Conservation (phyloP, 2,329 filamentous ascomycete genomes). For the Penicillium crustosum region DNA sequence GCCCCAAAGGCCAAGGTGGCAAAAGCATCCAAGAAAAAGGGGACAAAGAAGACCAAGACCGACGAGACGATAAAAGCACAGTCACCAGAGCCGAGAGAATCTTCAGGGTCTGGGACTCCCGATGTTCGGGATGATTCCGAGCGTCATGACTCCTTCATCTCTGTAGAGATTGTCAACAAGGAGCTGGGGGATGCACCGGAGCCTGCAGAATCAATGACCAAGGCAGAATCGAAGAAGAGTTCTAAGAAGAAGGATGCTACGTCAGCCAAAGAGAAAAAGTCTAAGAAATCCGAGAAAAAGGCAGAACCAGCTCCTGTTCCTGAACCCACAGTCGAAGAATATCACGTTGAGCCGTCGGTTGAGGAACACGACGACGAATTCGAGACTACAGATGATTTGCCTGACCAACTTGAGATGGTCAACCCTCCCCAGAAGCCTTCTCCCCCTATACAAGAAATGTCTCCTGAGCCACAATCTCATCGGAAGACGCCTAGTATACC, state of each 20-base stretch:
- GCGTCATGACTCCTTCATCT: constrained; percentile 32
- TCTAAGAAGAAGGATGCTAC: constrained; percentile 30
- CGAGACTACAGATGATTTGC: constrained; percentile 20
- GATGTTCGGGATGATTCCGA: constrained; percentile 13
- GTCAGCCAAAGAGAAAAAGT: constrained; percentile 18
- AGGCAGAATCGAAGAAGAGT: constrained; percentile 27
- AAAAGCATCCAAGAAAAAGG: constrained; percentile 25
- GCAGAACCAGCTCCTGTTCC: constrained; percentile 16
- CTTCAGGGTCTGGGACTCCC: neutral
- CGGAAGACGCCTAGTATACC: constrained; percentile 32
- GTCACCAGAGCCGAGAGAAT: constrained; percentile 8
- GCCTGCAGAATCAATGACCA: constrained; percentile 26
- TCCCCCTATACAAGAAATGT: constrained; percentile 11
- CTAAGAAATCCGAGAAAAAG: constrained; percentile 35
- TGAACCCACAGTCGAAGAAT: constrained; percentile 12
- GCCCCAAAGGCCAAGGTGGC: constrained; percentile 21
- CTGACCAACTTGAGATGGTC: constrained; percentile 24
- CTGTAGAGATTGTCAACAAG: constrained; percentile 31
- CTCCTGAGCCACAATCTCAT: constrained; percentile 16
- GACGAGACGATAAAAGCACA: constrained; percentile 16
- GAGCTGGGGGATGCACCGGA: constrained; percentile 32
- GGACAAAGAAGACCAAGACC: constrained; percentile 23
- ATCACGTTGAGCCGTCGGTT: constrained; percentile 4
- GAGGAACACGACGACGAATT: constrained; percentile 18
- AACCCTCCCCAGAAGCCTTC: constrained; percentile 18